phyloP scores from a whole-genome alignment of 2,329 filamentous ascomycete species.

The Orbilia brochopaga region DNA sequence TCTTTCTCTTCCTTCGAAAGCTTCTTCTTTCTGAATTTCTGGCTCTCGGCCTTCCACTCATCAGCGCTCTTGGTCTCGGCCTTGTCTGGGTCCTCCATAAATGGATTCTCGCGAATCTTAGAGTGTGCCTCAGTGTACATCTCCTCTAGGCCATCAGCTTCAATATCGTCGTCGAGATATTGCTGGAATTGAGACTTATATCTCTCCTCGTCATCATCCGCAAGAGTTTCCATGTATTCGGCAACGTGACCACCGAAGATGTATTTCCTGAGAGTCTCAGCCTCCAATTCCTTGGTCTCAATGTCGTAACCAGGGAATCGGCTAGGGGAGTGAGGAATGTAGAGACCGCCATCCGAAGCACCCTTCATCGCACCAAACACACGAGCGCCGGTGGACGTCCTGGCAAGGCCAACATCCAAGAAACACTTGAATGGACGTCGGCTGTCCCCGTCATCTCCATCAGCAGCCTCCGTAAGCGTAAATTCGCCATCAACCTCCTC shows the following conservation, averaged over 20 bases:
- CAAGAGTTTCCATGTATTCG: constrained; percentile 99
- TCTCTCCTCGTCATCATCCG: constrained; percentile 99
- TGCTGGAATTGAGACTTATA: constrained; percentile 98
- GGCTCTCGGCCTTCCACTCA: constrained; percentile 91
- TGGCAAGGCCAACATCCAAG: constrained; percentile 96
- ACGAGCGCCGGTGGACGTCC: constrained; percentile 97
- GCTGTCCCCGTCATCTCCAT: constrained; percentile 82
- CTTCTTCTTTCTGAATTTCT: constrained; percentile 83
- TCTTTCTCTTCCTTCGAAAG: constrained; percentile 82
- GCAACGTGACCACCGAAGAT: constrained; percentile 98
- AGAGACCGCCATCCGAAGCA: constrained; percentile 96
- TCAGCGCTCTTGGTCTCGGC: constrained; percentile 95
- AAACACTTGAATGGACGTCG: constrained; percentile 99
- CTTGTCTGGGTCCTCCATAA: constrained; percentile 80
- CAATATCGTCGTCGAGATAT: constrained; percentile 96
- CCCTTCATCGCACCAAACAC: constrained; percentile 99
- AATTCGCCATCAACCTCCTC: constrained; percentile 97
- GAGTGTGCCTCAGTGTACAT: constrained; percentile 93
- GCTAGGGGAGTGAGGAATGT: constrained; percentile 98
- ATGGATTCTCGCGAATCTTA: constrained; percentile 96
- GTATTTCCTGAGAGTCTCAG: constrained; percentile 97
- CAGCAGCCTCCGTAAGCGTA: constrained; percentile 90
- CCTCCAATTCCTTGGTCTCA: constrained; percentile 95
- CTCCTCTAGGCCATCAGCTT: constrained; percentile 96
- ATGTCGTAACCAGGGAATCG: constrained; percentile 99